phyloP scores from a whole-genome alignment of 257 asterid genomes.

The Salvia hispanica region DNA sequence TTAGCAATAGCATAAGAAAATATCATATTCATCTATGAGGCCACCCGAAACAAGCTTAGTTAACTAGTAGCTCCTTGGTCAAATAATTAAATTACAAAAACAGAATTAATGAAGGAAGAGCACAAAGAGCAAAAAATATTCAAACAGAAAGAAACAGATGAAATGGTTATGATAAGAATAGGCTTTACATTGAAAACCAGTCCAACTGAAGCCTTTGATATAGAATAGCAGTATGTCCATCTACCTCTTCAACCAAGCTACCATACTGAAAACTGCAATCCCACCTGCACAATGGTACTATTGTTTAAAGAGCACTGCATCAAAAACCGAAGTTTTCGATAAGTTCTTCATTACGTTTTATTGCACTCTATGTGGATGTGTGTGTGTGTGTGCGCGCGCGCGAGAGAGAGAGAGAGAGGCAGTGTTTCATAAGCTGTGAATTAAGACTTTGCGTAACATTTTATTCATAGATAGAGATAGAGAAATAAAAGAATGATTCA shows the following conservation, averaged over 20 bases:
- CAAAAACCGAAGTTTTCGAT: background rate
- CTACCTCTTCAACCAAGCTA: constrained; percentile 99
- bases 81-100: constrained; percentile 17
- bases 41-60: constrained; percentile 19
- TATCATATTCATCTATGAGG: constrained; percentile 10
- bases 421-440: constrained; percentile 3
- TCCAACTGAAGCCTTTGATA: constrained; percentile 94
- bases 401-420: background rate
- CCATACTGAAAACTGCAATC: constrained; percentile 89
- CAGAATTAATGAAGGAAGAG: constrained; percentile 12
- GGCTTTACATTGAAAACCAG: constrained; percentile 87
- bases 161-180: constrained; percentile 30
- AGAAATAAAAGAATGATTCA: too few relatives aligned
- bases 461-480: too few relatives aligned
- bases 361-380: background rate
- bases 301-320: constrained; percentile 20
- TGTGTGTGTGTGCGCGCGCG: background rate
- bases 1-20: background rate
- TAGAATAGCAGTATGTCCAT: constrained; percentile 96
- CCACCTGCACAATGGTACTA: constrained; percentile 61
- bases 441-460: background rate
- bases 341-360: constrained; percentile 6
- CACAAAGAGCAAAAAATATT: constrained; percentile 6
- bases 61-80: constrained; percentile 21
- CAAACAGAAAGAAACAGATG: constrained; percentile 8